A percentile compares a stretch with the other conserved stretches of the same genome.
phyloP scores from a whole-genome alignment of 2,329 filamentous ascomycete species.

The Fusarium euwallaceae region DNA sequence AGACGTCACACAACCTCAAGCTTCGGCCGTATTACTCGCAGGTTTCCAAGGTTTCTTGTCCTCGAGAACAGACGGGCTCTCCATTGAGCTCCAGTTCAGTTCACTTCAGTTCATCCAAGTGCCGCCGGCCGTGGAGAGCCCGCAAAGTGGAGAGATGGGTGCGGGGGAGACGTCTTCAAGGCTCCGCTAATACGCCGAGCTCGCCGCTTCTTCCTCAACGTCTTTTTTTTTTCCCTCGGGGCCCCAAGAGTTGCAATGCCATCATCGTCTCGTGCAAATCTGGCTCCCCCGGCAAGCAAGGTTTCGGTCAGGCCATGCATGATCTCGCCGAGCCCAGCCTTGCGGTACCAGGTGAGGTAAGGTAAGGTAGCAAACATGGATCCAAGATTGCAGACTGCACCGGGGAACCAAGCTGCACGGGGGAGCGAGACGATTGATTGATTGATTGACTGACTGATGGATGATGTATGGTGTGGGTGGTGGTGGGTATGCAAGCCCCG shows the following conservation, averaged over 20 bases:
- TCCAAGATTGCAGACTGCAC: conserved; percentile 17
- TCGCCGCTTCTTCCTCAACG: conserved; percentile 34
- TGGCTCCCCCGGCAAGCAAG: conserved; percentile 22
- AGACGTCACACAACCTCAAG: neutral
- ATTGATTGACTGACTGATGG: neutral
- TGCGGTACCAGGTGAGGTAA: conserved; percentile 35
- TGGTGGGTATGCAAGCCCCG: conserved; percentile 10
- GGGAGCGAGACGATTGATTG: conserved; percentile 15
- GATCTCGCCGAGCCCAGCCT: conserved; percentile 38
- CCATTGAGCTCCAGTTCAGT: conserved; percentile 6
- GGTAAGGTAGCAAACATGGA: conserved; percentile 18
- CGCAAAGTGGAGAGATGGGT: conserved; percentile 40
- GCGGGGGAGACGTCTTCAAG: conserved; percentile 42
- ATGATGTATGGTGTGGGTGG: conserved; percentile 29
- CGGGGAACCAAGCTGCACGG: conserved; percentile 26
- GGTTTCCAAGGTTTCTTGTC: neutral
- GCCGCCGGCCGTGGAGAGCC: conserved; percentile 41
- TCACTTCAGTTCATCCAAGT: conserved; percentile 23
- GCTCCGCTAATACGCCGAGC: conserved; percentile 49
- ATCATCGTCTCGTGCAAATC: conserved; percentile 22
- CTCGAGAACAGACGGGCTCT: neutral
- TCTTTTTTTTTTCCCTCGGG: conserved; percentile 21
- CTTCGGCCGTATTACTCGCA: neutral
- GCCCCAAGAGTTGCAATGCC: conserved; percentile 19
- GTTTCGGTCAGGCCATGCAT: conserved; percentile 42